phyloP scores from a whole-genome alignment of 441 rosid species.

The Croton setiger region DNA sequence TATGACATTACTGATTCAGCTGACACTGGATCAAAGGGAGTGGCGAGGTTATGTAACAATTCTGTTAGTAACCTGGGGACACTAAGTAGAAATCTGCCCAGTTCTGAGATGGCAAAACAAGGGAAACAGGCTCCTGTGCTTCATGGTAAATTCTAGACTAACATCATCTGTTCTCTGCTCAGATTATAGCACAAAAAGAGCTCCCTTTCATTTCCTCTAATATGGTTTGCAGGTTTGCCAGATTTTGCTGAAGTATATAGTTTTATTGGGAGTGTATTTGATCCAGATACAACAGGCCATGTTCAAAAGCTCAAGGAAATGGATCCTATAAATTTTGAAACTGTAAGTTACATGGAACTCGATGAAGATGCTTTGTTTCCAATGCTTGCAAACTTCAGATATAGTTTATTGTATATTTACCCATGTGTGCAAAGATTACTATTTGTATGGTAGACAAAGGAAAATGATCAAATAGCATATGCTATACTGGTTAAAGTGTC shows the following conservation, averaged over 20 bases:
- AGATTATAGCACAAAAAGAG: conserved; percentile 3
- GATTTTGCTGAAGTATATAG: conserved; percentile 83
- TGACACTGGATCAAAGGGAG: conserved; percentile 77
- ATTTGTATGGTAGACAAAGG: not conserved
- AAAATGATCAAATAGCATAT: not conserved
- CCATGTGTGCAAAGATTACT: not conserved
- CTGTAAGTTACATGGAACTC: conserved; percentile 33
- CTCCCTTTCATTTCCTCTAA: conserved; percentile 18
- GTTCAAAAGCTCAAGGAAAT: conserved; percentile 73
- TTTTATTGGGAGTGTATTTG: conserved; percentile 90
- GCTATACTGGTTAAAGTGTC: not conserved
- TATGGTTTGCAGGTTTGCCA: conserved; percentile 58
- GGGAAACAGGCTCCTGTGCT: conserved; percentile 48
- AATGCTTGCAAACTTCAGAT: not conserved
- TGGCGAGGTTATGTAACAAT: conserved; percentile 41
- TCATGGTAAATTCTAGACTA: conserved; percentile 51
- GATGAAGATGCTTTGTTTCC: conserved; percentile 10
- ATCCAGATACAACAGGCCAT: conserved; percentile 64
- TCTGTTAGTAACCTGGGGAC: conserved; percentile 40
- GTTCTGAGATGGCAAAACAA: conserved; percentile 43
- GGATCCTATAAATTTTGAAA: conserved; percentile 85
- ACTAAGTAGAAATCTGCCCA: conserved; percentile 35
- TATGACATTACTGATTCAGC: conserved; percentile 72
- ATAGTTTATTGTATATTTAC: not conserved
- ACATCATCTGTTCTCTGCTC: conserved; percentile 12